Conservation (phyloP, 2,329 filamentous ascomycete genomes). For the Plectosphaerella plurivora region DNA sequence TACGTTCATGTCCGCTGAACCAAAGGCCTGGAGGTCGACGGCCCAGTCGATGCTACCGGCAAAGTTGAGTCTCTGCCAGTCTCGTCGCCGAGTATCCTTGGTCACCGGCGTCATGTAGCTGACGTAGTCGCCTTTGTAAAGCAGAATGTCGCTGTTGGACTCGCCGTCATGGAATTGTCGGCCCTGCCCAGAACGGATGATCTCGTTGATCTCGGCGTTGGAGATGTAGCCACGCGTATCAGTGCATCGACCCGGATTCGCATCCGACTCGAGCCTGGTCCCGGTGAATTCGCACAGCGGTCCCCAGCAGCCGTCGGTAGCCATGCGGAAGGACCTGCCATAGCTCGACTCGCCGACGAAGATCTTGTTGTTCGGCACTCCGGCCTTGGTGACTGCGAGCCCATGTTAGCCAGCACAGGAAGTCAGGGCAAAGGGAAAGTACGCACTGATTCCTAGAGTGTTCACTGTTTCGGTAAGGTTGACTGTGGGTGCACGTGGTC, state of each 20-base stretch:
- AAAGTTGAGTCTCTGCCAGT: neutral
- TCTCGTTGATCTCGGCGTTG: conserved; percentile 21
- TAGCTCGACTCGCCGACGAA: conserved; percentile 25
- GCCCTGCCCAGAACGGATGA: conserved; percentile 5
- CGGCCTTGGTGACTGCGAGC: conserved; percentile 29
- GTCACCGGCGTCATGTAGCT: neutral
- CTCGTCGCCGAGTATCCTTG: neutral
- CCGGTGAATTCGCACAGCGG: conserved; percentile 20
- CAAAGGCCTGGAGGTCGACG: neutral
- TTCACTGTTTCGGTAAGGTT: conserved; percentile 30
- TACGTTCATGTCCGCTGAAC: neutral
- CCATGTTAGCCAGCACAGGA: conserved; percentile 8
- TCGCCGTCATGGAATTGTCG: neutral
- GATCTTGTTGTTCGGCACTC: conserved; percentile 22
- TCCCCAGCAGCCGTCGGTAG: conserved; percentile 17
- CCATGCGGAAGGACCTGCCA: conserved; percentile 26
- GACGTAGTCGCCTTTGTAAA: neutral
- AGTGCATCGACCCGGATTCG: conserved; percentile 20
- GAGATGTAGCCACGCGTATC: conserved; percentile 22
- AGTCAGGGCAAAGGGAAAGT: neutral
- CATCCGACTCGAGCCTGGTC: conserved; percentile 3
- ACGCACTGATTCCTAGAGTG: conserved; percentile 14
- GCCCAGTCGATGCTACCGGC: conserved; percentile 1
- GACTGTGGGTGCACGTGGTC: conserved; percentile 19
- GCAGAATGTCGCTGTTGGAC: neutral